Evolutionary conservation across 2,329 filamentous ascomycete species (phyloP).

Genomic region (Anthostomella pinea): DNA sequence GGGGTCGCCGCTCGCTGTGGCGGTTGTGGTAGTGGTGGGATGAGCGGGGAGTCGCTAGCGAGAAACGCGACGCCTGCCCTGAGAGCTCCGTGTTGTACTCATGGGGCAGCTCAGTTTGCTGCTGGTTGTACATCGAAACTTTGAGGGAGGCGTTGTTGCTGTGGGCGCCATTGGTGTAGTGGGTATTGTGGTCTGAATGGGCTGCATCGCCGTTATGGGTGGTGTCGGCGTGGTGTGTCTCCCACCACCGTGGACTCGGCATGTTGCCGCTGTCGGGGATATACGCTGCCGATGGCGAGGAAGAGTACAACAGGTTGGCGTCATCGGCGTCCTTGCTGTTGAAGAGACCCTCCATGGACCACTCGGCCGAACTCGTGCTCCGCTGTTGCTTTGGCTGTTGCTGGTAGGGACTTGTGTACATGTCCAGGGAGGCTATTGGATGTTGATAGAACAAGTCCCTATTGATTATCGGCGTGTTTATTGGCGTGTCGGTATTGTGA

Average conservation of each 20-base stretch:
- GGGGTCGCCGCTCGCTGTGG: constrained; percentile 39
- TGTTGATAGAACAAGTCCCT: constrained; percentile 21
- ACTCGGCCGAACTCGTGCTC: constrained; percentile 30
- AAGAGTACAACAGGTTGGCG: constrained; percentile 12
- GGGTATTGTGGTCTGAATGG: constrained; percentile 2
- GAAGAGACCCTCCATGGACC: constrained; percentile 31
- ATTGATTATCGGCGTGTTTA: constrained; percentile 23
- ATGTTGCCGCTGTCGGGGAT: constrained; percentile 16
- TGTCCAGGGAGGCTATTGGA: constrained; percentile 13
- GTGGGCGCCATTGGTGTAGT: background rate
- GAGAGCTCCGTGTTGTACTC: constrained; percentile 36
- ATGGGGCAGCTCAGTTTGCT: constrained; percentile 37
- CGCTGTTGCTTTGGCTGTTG: constrained; percentile 14
- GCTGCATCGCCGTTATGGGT: constrained; percentile 4
- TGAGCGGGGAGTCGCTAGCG: constrained; percentile 2
- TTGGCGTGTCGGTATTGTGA: constrained; percentile 18
- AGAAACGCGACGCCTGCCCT: constrained; percentile 23
- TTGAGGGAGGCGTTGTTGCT: constrained; percentile 34
- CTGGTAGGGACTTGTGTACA: constrained; percentile 8
- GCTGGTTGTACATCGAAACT: constrained; percentile 40
- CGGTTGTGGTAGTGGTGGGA: constrained; percentile 19
- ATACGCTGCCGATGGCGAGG: constrained; percentile 15
- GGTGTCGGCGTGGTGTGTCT: constrained; percentile 9
- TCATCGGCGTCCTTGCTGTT: constrained; percentile 19
- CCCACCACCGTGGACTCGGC: constrained; percentile 27